Evolutionary conservation across 1,284 basidiomycete genomes (phyloP), one percentile per base, ranked within the genome.

Genomic region (Earliella scabrosa): DNA sequence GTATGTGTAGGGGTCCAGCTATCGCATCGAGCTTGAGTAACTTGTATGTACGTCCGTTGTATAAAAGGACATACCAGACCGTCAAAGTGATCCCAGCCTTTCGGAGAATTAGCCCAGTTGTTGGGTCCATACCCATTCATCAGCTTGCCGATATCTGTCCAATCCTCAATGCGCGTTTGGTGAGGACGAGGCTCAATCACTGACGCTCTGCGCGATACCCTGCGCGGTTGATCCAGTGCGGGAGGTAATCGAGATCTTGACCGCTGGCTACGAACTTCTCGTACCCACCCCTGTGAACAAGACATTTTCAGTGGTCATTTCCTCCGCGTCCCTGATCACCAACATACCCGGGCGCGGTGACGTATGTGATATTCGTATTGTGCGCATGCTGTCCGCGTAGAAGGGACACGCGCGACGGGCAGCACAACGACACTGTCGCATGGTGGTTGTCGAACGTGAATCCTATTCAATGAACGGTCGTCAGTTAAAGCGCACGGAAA

Each of bases 31-130:
- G 23, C 23, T 2, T 24, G 21, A 24, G 20, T n/a, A n/a, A n/a
- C n/a, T 24, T 13, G 8, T 14, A 31, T 6, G 7, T 2, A 1
- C 2, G 18, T 6, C 16, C 6, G 9, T 31, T 2, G 26, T 29
- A 9, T 16, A 14, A 11, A 16, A 29, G 11, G 3, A 32, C 26
- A 9, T 31, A 35, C 34, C 21, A 48, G n/a, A 10, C 46, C 32
- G 34, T 48, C 46, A 18, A 35, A 36, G 32, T 38, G 34, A 34
- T 48, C 35, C 46, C 46, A 48, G 4, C 46, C 46, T 34, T 35
- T 38, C 20, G 46, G 34, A 16, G 35, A 36, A 13, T 23, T 35
- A 16, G 46, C 32, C 18, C 23, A 36, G 46, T 48, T 36, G 46
- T 23, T 26, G 5, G 46, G 36, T 18, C 20, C 23, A 23, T 48